Evolutionary conservation across 257 asterid species (phyloP).

Genomic region (Mentha longifolia): DNA sequence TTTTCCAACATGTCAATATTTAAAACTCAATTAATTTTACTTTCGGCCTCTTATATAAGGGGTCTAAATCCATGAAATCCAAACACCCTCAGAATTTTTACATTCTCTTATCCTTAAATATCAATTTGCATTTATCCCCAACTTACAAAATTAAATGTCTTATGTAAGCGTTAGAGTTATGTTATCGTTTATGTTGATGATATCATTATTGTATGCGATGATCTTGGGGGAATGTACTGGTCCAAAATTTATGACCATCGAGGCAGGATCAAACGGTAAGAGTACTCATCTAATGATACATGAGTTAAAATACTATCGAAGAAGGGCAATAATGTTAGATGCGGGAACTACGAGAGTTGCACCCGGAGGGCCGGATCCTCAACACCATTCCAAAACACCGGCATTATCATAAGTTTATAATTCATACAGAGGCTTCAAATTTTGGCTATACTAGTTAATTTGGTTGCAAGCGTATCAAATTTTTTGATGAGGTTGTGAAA

Average conservation of each 20-base stretch:
- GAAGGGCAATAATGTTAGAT: conserved; percentile 37
- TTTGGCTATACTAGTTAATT: background rate
- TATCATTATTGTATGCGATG: background rate
- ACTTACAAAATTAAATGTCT: conserved; percentile 7
- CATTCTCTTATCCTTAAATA: background rate
- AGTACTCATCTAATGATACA: conserved; percentile 22
- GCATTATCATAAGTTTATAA: background rate
- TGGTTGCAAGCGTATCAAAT: background rate
- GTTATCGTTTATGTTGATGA: conserved; percentile 18
- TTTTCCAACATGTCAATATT: conserved; percentile 20
- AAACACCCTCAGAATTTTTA: background rate
- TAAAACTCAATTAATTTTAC: background rate
- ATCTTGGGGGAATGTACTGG: background rate
- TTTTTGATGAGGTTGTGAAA: background rate
- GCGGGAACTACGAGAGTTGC: conserved; percentile 42
- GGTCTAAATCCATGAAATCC: background rate
- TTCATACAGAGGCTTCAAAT: background rate
- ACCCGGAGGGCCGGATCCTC: conserved; percentile 57
- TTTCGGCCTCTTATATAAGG: conserved; percentile 22
- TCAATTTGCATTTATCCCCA: background rate
- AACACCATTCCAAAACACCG: conserved; percentile 44
- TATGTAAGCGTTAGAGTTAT: conserved; percentile 4
- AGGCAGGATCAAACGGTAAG: background rate
- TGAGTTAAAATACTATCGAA: conserved; percentile 43
- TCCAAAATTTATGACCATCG: background rate